A percentile compares a stretch with the other conserved stretches of the same genome.
Evolutionary conservation across 768 basidiomycete species (phyloP).

Genomic region (Austroboletus eburneus): DNA sequence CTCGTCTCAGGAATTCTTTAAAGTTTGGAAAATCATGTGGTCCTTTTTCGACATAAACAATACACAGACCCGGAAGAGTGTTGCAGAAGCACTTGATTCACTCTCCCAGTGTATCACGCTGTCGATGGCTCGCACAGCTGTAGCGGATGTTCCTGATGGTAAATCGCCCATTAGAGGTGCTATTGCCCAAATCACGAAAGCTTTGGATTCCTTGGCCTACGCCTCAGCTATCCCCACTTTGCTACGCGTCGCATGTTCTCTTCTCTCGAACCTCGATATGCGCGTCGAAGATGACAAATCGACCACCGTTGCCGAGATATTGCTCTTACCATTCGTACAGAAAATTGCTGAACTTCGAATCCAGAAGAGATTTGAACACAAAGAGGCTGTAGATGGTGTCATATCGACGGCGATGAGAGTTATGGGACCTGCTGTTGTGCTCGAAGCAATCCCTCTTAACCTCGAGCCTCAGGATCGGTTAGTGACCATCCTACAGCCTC

Average conservation of each 20-base stretch:
- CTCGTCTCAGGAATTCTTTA: slow-evolving; percentile 50
- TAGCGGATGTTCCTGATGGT: slow-evolving; percentile 40
- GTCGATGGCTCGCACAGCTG: slow-evolving; percentile 51
- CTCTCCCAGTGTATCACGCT: slow-evolving; percentile 71
- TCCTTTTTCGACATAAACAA: slow-evolving; percentile 73
- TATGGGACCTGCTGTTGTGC: slow-evolving; percentile 77
- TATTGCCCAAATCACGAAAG: slow-evolving; percentile 58
- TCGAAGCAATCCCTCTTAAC: slow-evolving; percentile 77
- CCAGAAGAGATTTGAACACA: slow-evolving; percentile 84
- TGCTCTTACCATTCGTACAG: slow-evolving; percentile 66
- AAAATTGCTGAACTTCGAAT: slow-evolving; percentile 71
- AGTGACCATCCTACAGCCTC: slow-evolving; percentile 20
- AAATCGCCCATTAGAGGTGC: slow-evolving; percentile 60
- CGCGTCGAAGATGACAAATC: slow-evolving; percentile 38
- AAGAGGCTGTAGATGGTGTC: slow-evolving; percentile 78
- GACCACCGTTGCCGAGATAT: slow-evolving; percentile 60
- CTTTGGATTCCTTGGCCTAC: slow-evolving; percentile 68
- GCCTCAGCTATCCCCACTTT: slow-evolving; percentile 77
- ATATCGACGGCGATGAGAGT: slow-evolving; percentile 79
- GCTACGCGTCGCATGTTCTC: slow-evolving; percentile 64
- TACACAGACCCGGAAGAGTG: slow-evolving; percentile 53
- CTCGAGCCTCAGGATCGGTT: slow-evolving; percentile 79
- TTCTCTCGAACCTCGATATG: slow-evolving; percentile 59
- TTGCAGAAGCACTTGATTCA: slow-evolving; percentile 57
- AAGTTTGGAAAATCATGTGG: slow-evolving; percentile 76